phyloP scores from a whole-genome alignment of 768 basidiomycete species.

The Pulveroboletus sp. region DNA sequence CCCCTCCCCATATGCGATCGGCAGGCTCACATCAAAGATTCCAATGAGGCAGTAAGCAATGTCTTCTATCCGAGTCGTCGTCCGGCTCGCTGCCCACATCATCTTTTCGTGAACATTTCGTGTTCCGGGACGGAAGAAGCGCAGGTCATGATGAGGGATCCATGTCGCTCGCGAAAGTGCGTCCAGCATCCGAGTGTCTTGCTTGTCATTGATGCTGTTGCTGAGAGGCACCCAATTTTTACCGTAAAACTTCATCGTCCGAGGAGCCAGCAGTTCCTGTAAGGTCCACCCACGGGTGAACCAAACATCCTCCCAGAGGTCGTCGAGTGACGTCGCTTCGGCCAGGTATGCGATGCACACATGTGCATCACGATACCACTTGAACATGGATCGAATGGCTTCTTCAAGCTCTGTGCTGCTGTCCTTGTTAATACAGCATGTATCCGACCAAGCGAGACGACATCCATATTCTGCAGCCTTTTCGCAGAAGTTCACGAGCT shows the following conservation, averaged over 20 bases:
- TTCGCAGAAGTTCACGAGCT: constrained; percentile 22
- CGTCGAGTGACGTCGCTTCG: constrained; percentile 27
- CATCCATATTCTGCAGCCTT: constrained; percentile 28
- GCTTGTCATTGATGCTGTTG: constrained; percentile 25
- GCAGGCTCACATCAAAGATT: constrained; percentile 31
- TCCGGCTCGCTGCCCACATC: constrained; percentile 33
- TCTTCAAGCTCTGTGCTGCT: constrained; percentile 34
- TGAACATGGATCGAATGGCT: constrained; percentile 33
- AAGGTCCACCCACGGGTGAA: constrained; percentile 32
- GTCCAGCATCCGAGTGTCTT: constrained; percentile 19
- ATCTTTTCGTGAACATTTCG: constrained; percentile 27
- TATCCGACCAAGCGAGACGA: constrained; percentile 32
- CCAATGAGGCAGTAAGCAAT: constrained; percentile 32
- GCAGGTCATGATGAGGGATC: constrained; percentile 23
- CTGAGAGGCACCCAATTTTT: constrained; percentile 24
- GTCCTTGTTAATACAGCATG: constrained; percentile 32
- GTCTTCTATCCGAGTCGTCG: constrained; percentile 31
- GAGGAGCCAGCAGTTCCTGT: constrained; percentile 27
- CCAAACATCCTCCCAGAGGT: constrained; percentile 25
- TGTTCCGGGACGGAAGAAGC: constrained; percentile 22
- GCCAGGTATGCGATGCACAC: constrained; percentile 31
- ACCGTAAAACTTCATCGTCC: constrained; percentile 30
- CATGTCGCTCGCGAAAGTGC: constrained; percentile 25
- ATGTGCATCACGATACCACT: constrained; percentile 28
- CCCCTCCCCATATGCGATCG: constrained; percentile 34